phyloP scores from a whole-genome alignment of 805 yeast species.

The Kuraishia ogatae region DNA sequence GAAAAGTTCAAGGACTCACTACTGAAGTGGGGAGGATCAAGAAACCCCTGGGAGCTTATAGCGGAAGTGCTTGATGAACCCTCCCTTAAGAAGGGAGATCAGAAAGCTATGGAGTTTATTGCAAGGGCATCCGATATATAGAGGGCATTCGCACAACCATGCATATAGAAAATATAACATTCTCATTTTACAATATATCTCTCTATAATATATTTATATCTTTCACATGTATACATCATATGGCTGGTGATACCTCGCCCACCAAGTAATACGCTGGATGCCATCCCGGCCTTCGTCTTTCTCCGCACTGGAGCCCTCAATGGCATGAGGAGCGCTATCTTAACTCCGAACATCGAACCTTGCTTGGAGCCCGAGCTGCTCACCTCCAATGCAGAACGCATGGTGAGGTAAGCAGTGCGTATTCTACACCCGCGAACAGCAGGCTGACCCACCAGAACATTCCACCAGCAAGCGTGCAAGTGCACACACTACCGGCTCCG shows the following conservation, averaged over 20 bases:
- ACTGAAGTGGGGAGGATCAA: conserved; percentile 88
- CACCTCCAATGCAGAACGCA: not conserved
- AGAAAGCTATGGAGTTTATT: conserved; percentile 54
- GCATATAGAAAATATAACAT: not conserved
- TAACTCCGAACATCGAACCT: too few relatives aligned
- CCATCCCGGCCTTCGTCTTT: too few relatives aligned
- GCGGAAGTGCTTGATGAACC: conserved; percentile 69
- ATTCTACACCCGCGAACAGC: conserved; percentile 1
- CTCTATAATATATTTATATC: too few relatives aligned
- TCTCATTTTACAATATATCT: not conserved
- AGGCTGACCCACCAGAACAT: not conserved
- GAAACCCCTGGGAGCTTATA: conserved; percentile 81
- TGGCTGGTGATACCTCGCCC: too few relatives aligned
- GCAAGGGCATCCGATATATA: conserved; percentile 17
- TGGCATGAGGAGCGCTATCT: too few relatives aligned
- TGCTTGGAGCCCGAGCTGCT: not conserved
- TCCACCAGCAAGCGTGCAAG: not conserved
- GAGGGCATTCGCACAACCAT: not conserved
- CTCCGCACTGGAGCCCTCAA: too few relatives aligned
- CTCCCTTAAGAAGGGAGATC: conserved; percentile 56
- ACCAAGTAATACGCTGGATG: too few relatives aligned
- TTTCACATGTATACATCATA: too few relatives aligned
- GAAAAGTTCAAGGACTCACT: conserved; percentile 61
- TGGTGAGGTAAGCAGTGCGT: not conserved
- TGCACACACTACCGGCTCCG: not conserved